Evolutionary conservation across 2,329 filamentous ascomycete species (phyloP).

Genomic region (Gliomastix tumulicola): DNA sequence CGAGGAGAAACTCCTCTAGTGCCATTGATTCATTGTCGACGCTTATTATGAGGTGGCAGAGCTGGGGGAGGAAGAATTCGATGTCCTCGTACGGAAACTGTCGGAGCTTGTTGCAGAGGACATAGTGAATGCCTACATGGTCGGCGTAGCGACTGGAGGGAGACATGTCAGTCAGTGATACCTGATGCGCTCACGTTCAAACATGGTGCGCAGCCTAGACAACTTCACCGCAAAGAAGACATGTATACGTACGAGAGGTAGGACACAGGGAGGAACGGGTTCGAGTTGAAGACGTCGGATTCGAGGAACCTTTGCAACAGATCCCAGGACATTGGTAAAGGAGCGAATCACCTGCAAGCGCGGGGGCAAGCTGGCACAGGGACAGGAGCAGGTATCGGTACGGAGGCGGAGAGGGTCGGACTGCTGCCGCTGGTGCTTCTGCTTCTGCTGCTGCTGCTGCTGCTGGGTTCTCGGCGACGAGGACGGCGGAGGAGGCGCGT

Average conservation of each 20-base stretch:
- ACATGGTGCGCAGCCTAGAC: too few species aligned
- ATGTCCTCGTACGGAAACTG: constrained; percentile 88
- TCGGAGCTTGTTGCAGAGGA: constrained; percentile 80
- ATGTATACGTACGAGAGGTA: constrained; percentile 81
- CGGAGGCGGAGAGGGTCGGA: too few species aligned
- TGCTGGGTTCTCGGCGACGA: background rate
- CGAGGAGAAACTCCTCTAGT: constrained; percentile 78
- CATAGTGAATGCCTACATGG: constrained; percentile 85
- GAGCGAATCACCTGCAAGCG: background rate
- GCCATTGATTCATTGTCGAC: constrained; percentile 90
- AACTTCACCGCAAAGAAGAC: background rate
- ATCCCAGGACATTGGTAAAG: constrained; percentile 70
- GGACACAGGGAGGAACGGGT: constrained; percentile 81
- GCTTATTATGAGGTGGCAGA: constrained; percentile 83
- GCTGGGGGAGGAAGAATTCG: constrained; percentile 83
- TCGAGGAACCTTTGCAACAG: constrained; percentile 85
- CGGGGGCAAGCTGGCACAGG: too few species aligned
- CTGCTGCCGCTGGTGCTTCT: background rate
- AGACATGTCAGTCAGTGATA: too few species aligned
- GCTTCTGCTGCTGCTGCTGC: too few species aligned
- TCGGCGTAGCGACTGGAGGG: constrained; percentile 69
- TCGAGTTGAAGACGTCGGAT: constrained; percentile 89
- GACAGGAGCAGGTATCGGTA: too few species aligned
- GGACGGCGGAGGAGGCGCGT: background rate
- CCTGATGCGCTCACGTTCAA: too few species aligned